These are phyloP conservation scores for Lasiosphaeria miniovina DNA, from an alignment of 495 filamentous ascomycete genomes.

Conservation along the genomic window DNA sequence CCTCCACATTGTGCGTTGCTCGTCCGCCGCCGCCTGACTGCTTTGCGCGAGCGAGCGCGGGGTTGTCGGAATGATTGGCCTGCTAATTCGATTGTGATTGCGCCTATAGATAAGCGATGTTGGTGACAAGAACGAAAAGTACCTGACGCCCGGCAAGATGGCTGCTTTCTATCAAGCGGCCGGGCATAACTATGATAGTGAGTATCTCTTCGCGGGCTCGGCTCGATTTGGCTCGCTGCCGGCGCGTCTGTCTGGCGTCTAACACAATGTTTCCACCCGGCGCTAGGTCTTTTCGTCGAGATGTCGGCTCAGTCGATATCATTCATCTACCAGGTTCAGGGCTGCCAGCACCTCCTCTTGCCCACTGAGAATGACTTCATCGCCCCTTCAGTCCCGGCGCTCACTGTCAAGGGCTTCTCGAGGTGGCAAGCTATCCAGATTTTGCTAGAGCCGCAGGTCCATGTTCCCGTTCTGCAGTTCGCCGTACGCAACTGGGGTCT, in stretches of 20 bases:
- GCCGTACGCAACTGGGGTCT: conserved; percentile 76
- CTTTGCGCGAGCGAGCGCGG: neutral
- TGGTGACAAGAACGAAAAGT: conserved; percentile 59
- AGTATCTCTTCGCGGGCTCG: conserved; percentile 9
- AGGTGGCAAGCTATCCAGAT: conserved; percentile 94
- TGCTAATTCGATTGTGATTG: neutral
- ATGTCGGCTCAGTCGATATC: conserved; percentile 73
- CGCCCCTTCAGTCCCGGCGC: conserved; percentile 72
- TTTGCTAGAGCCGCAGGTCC: conserved; percentile 81
- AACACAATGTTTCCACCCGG: conserved; percentile 6
- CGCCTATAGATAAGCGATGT: conserved; percentile 54
- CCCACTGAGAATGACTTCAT: conserved; percentile 68
- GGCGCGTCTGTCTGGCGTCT: neutral
- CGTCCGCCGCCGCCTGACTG: neutral
- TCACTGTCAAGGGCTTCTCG: conserved; percentile 81
- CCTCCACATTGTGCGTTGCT: conserved; percentile 68
- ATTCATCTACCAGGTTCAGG: conserved; percentile 87
- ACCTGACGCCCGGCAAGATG: conserved; percentile 77
- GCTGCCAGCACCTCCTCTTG: conserved; percentile 74
- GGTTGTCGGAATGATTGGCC: neutral
- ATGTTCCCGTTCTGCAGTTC: conserved; percentile 77
- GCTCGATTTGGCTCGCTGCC: neutral
- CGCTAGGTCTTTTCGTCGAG: conserved; percentile 67
- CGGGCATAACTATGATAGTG: conserved; percentile 83
- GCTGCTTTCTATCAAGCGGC: conserved; percentile 84